Evolutionary conservation across 2,329 filamentous ascomycete species (phyloP).

Genomic region (Xylaria sp.): DNA sequence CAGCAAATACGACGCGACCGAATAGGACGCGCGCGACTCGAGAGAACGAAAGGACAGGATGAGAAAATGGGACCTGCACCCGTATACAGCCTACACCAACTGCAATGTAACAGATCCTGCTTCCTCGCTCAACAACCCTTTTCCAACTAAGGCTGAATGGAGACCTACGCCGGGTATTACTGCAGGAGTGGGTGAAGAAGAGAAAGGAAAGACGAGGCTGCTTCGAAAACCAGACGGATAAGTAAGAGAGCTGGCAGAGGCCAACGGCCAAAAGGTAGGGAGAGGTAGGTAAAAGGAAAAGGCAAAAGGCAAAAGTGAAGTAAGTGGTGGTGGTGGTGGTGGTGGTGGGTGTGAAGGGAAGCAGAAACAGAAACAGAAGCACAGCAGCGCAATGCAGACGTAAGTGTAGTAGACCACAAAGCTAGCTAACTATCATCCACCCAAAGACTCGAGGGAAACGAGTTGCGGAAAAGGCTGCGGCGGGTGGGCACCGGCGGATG

Average conservation of each 20-base stretch:
- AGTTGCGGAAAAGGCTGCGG: constrained; percentile 31
- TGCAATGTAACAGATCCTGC: constrained; percentile 23
- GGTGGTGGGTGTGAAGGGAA: constrained; percentile 26
- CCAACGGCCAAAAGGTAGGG: constrained; percentile 3
- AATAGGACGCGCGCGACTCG: constrained; percentile 28
- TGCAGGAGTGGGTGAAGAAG: constrained; percentile 1
- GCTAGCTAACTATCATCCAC: neutral
- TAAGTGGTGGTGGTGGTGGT: too few relatives aligned
- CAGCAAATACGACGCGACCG: constrained; percentile 33
- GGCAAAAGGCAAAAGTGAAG: neutral
- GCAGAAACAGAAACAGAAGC: neutral
- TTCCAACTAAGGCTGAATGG: constrained; percentile 8
- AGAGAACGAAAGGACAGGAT: constrained; percentile 29
- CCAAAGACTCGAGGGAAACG: constrained; percentile 7
- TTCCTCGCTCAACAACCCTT: constrained; percentile 25
- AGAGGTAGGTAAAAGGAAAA: neutral
- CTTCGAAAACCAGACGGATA: constrained; percentile 25
- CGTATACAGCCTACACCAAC: constrained; percentile 15
- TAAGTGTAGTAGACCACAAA: constrained; percentile 1
- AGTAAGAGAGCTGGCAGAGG: constrained; percentile 23
- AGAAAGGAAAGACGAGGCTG: constrained; percentile 5
- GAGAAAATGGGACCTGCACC: constrained; percentile 26
- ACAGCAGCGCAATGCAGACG: constrained; percentile 17
- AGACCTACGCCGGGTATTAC: constrained; percentile 8
- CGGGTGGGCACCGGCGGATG: constrained; percentile 18